Base-by-base conservation (phyloP, 176 grass and related monocot species). In the Tillandsia leiboldiana region DNA sequence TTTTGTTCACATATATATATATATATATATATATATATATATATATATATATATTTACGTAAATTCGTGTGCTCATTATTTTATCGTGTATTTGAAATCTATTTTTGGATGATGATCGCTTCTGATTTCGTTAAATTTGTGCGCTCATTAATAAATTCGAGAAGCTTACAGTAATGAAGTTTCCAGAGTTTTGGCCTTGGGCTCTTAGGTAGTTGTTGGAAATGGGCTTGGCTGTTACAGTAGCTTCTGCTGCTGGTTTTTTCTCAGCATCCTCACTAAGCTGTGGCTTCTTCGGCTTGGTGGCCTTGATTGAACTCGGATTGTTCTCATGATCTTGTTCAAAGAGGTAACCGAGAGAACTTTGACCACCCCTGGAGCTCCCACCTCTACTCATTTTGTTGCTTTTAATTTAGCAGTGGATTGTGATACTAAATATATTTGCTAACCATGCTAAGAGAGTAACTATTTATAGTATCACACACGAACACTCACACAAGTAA, bases 301-400 rank as follows among this genome's bases (percentile, higher is more conserved):
- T 59, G 56, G 2, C n/a, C 56, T 59, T 18, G 56, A 59, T 59
- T 22, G 56, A 22, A 3, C 72, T 79, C 11, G 69, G 80, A 52
- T 82, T 85, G 1, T 66, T 74, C 7, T 86, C 77, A 65, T 24
- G 24, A 24, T 85, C 76, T 56, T 69, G 82, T 68, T 96, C 91
- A 70, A 90, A 90, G 51, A 96, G 91, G 73, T 90, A 96, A 1
- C 79, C 67, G 1, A 96, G 73, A 64, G 91, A 96, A 70, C 91
- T 96, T 63, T 83, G 70, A 58, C 87, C 91, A 76, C 84, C 87
- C 1, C 87, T 84, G 66, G 67, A 86, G 80, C 83, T 95, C 66
- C 52, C 78, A 68, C 81, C 73, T 72, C 87, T 83, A 64, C 79
- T 96, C 91, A 91, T 96, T 22, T 63, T 82, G 26, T 70, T 81